A percentile compares a stretch with the other conserved stretches of the same genome.
Conservation (phyloP, 306 rosid genomes). For the Arachis stenosperma region DNA sequence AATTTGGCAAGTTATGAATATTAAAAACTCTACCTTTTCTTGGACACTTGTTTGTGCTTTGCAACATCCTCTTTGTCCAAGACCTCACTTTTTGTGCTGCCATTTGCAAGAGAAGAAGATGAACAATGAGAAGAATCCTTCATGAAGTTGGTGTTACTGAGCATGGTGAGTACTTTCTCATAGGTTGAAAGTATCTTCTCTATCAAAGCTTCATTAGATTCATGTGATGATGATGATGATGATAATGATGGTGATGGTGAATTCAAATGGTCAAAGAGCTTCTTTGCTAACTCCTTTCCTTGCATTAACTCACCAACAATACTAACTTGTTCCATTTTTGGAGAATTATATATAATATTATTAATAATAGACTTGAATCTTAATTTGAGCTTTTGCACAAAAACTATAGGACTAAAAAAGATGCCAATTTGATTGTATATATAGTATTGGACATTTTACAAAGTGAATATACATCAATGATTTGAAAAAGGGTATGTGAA, state of each 20-base stretch:
- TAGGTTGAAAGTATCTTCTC: constrained; percentile 57
- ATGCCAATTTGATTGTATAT: not conserved
- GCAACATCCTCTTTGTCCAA: constrained; percentile 41
- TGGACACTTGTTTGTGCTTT: constrained; percentile 52
- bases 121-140: constrained; percentile 46
- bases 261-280: constrained; percentile 49
- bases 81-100: constrained; percentile 53
- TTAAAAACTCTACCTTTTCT: constrained; percentile 59
- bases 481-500: constrained; percentile 12
- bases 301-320: constrained; percentile 57
- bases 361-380: not conserved
- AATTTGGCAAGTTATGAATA: constrained; percentile 20
- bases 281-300: constrained; percentile 66
- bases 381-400: not conserved
- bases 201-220: constrained; percentile 47
- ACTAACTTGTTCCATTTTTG: constrained; percentile 50
- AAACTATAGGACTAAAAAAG: not conserved
- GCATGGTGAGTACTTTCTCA: constrained; percentile 58
- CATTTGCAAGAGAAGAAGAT: constrained; percentile 47
- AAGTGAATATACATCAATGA: not conserved
- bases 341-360: not conserved
- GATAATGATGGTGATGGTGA: constrained; percentile 47
- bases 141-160: constrained; percentile 33
- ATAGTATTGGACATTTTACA: constrained; percentile 9
- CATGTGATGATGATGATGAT: constrained; percentile 50